Base-by-base conservation (phyloP, 768 basidiomycete genomes). In the Tricholoma terreum region DNA sequence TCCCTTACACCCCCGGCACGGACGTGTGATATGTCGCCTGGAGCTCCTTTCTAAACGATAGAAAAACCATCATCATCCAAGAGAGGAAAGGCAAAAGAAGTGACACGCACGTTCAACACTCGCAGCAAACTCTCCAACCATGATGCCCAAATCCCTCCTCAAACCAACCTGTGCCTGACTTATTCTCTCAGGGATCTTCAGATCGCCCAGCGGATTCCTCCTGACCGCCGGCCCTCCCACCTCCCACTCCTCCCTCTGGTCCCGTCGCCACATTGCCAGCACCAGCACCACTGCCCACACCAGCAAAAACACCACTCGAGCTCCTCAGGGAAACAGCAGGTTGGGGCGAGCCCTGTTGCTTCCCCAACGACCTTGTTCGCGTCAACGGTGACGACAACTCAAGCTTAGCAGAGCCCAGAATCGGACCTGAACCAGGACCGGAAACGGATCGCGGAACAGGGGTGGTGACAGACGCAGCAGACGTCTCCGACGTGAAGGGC, bases 91-190 rank as follows among this genome's bases (percentile, higher is more conserved):
- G 24, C n/a, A 30, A 34, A 31, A 58, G 24, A 31, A 46, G 40
- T 53, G 58, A 31, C 7, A 83, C 91, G 73, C 63, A 94, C 93
- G 80, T 63, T 92, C 89, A 42, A 96, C 82, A 64, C 84, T 86
- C 6, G 77, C 72, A 10, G 93, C 92, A 78, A 95, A 96, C 65
- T 93, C n/a, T n/a, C 91, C 60, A 86, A 27, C 80, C 4, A 95
- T 90, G 80, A 92, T 86, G 0, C 83, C 84, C 67, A 94, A 75
- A 70, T 92, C 90, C 62, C 89, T 75, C 67, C 84, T 80, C 50
- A 94, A 67, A 15, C 85, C 84, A 2, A 86, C 84, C 73, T 94
- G 92, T 54, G n/a, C n/a, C n/a, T n/a, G 87, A 65, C 85, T 90
- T 55, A 92, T 88, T 65, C 85, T 50, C 58, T 80, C 78, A 19